phyloP scores from a whole-genome alignment of 768 basidiomycete species.

The Lentinus tigrinus region DNA sequence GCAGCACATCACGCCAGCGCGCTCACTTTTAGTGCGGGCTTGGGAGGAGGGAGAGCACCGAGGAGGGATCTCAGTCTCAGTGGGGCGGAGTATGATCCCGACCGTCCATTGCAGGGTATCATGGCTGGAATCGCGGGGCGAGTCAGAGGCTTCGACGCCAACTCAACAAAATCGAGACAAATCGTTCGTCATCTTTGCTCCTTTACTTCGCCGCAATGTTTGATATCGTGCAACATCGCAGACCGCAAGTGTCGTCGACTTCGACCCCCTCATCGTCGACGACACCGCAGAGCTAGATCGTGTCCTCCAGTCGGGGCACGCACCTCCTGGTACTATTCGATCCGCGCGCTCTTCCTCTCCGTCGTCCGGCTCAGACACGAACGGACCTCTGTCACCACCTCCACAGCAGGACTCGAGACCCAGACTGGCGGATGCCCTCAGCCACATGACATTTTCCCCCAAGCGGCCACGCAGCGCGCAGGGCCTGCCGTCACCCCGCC shows the following conservation, averaged over 20 bases:
- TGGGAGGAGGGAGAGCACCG: slow-evolving; percentile 50
- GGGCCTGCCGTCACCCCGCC: slow-evolving; percentile 11
- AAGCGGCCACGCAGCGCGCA: slow-evolving; percentile 62
- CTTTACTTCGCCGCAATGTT: not conserved
- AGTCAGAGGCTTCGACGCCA: slow-evolving; percentile 55
- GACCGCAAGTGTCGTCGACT: slow-evolving; percentile 38
- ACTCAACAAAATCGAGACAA: slow-evolving; percentile 50
- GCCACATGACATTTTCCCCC: slow-evolving; percentile 71
- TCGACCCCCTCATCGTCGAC: slow-evolving; percentile 61
- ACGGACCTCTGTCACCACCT: slow-evolving; percentile 44
- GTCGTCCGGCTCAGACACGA: slow-evolving; percentile 40
- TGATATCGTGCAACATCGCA: slow-evolving; percentile 8
- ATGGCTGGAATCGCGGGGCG: slow-evolving; percentile 59
- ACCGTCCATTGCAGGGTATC: slow-evolving; percentile 72
- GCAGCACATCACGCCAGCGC: slow-evolving; percentile 88
- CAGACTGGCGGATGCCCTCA: slow-evolving; percentile 69
- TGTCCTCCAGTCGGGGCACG: slow-evolving; percentile 54
- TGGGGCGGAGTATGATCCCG: slow-evolving; percentile 85
- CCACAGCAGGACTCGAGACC: slow-evolving; percentile 47
- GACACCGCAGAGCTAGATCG: slow-evolving; percentile 62
- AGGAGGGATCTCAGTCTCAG: slow-evolving; percentile 61
- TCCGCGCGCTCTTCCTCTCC: slow-evolving; percentile 48
- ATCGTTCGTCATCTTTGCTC: slow-evolving; percentile 36
- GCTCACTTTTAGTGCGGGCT: slow-evolving; percentile 81
- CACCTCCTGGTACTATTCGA: slow-evolving; percentile 39